These are phyloP conservation scores for Reticulascus tulasneorum DNA, from an alignment of 2,329 filamentous ascomycete genomes.

Conservation along the genomic window DNA sequence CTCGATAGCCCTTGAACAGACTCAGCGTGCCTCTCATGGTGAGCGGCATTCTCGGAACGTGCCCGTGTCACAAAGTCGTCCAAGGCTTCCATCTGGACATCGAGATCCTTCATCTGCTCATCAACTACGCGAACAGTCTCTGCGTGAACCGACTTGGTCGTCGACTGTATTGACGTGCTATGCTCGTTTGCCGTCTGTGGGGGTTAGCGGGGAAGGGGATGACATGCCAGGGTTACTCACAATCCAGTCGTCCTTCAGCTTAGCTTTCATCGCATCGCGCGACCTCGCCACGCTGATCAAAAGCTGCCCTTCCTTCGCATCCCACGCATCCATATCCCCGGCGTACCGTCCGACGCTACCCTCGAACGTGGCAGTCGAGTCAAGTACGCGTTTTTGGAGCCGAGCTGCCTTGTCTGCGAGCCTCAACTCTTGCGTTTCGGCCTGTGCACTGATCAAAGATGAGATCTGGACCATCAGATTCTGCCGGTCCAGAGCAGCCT, in stretches of 20 bases:
- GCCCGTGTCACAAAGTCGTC: conserved; percentile 88
- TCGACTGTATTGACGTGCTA: conserved; percentile 77
- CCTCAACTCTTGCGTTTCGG: conserved; percentile 68
- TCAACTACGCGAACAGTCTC: conserved; percentile 88
- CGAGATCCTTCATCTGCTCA: conserved; percentile 81
- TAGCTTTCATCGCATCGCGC: conserved; percentile 72
- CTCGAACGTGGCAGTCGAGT: conserved; percentile 62
- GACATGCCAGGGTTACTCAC: conserved; percentile 61
- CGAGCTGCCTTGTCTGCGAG: conserved; percentile 59
- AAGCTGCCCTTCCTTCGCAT: conserved; percentile 62
- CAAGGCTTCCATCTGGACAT: conserved; percentile 81
- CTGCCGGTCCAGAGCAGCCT: conserved; percentile 69
- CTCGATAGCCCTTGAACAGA: conserved; percentile 63
- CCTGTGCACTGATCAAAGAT: conserved; percentile 69
- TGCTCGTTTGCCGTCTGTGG: conserved; percentile 66
- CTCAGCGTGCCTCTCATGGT: conserved; percentile 66
- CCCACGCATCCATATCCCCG: conserved; percentile 71
- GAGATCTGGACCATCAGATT: conserved; percentile 73
- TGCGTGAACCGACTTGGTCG: conserved; percentile 82
- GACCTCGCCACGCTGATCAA: conserved; percentile 69
- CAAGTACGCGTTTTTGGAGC: conserved; percentile 61
- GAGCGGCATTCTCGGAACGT: conserved; percentile 71
- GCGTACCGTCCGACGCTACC: conserved; percentile 63
- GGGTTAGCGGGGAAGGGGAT: conserved; percentile 43
- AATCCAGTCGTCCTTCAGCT: conserved; percentile 82